Percentiles rank a stretch among this genome's conserved stretches.
phyloP scores from a whole-genome alignment of 1,139 yeast genomes.

The Eremothecium coryli region DNA sequence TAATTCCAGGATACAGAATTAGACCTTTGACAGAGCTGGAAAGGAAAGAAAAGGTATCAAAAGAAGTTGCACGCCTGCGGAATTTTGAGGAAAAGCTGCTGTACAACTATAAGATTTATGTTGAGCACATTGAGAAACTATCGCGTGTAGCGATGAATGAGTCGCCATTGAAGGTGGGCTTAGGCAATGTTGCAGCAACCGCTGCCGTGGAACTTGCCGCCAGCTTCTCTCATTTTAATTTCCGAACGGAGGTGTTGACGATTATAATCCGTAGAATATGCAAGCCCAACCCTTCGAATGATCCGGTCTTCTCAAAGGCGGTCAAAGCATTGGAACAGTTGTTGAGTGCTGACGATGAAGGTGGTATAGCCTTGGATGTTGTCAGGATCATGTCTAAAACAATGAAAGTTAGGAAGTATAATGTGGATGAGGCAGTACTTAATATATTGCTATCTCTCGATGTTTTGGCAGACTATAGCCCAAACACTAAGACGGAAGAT shows the following conservation, averaged over 20 bases:
- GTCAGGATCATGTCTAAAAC: conserved; percentile 60
- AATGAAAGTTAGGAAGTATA: conserved; percentile 61
- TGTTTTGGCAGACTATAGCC: conserved; percentile 73
- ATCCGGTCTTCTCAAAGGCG: conserved; percentile 45
- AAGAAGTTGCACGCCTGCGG: conserved; percentile 68
- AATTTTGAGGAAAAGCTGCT: conserved; percentile 73
- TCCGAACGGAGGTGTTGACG: conserved; percentile 59
- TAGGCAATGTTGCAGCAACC: conserved; percentile 27
- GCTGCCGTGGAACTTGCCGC: conserved; percentile 74
- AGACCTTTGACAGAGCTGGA: conserved; percentile 76
- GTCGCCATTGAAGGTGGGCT: conserved; percentile 35
- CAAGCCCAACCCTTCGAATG: conserved; percentile 42
- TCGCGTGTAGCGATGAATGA: conserved; percentile 32
- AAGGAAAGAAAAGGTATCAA: conserved; percentile 70
- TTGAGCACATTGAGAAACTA: conserved; percentile 43
- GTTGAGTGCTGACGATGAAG: conserved; percentile 65
- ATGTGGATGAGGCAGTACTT: conserved; percentile 76
- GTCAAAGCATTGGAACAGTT: conserved; percentile 56
- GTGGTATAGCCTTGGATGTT: conserved; percentile 70
- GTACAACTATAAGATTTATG: conserved; percentile 57
- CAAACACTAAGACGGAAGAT: conserved; percentile 42
- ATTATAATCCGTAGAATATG: conserved; percentile 60
- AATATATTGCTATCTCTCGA: conserved; percentile 66
- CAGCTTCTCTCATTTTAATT: conserved; percentile 71
- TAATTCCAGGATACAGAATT: conserved; percentile 83